Evolutionary conservation across 2,329 filamentous ascomycete genomes (phyloP).

Genomic region (Ascochyta pisi): DNA sequence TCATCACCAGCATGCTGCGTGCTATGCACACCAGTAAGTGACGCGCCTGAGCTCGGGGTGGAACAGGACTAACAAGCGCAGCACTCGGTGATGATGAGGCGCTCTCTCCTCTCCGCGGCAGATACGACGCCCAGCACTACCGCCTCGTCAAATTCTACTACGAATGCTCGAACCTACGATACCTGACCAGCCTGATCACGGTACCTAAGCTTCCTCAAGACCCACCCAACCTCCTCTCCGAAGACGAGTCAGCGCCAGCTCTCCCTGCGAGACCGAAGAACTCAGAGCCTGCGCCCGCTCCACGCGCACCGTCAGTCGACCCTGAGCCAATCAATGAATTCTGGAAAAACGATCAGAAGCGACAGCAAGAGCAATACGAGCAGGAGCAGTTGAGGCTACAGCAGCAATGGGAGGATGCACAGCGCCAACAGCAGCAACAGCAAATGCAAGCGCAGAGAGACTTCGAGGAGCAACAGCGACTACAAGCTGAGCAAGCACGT

Average conservation of each 20-base stretch:
- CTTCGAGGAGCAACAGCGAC: conserved; percentile 95
- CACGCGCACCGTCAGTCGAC: conserved; percentile 73
- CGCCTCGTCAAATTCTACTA: conserved; percentile 98
- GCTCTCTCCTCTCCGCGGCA: conserved; percentile 81
- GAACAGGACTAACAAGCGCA: conserved; percentile 41
- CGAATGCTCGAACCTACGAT: conserved; percentile 96
- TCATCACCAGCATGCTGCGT: conserved; percentile 98
- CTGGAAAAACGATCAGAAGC: conserved; percentile 91
- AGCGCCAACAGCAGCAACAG: conserved; percentile 80
- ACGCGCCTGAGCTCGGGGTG: background rate
- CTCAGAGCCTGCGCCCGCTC: conserved; percentile 72
- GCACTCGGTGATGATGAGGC: conserved; percentile 94
- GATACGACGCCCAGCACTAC: conserved; percentile 96
- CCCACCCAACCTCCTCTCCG: conserved; percentile 84
- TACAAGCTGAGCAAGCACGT: conserved; percentile 86
- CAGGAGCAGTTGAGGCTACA: conserved; percentile 90
- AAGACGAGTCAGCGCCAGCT: conserved; percentile 80
- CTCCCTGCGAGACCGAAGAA: conserved; percentile 75
- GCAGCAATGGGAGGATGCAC: conserved; percentile 82
- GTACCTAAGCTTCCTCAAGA: conserved; percentile 96
- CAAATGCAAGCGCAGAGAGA: conserved; percentile 86
- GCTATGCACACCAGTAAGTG: conserved; percentile 91
- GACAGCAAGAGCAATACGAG: conserved; percentile 93
- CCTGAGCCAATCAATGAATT: conserved; percentile 97
- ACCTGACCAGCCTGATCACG: conserved; percentile 93